phyloP scores from a whole-genome alignment of 106 monocot genomes.

The Acanthochlamys bracteata region DNA sequence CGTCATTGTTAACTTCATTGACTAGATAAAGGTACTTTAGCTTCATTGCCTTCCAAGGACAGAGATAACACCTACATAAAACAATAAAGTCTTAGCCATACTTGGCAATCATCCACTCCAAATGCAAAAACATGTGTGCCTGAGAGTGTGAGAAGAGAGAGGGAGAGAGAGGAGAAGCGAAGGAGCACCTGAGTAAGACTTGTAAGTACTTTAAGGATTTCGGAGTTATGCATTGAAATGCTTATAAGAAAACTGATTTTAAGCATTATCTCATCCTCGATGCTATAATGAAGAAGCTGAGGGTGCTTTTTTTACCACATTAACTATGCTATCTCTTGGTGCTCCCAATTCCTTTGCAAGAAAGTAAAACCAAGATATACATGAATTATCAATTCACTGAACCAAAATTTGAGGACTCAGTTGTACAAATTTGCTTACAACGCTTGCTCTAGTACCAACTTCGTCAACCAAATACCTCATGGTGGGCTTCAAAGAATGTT shows the following conservation, averaged over 20 bases:
- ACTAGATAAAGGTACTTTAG: slow-evolving; percentile 94
- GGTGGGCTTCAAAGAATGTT: slow-evolving; percentile 79
- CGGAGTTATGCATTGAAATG: slow-evolving; percentile 78
- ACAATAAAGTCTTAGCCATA: not conserved
- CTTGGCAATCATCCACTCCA: not conserved
- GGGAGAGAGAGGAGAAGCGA: not conserved
- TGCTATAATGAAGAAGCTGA: slow-evolving; percentile 96
- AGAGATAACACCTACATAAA: slow-evolving; percentile 68
- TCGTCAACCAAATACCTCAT: slow-evolving; percentile 89
- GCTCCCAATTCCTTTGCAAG: slow-evolving; percentile 88
- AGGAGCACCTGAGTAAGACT: slow-evolving; percentile 72
- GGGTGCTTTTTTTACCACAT: slow-evolving; percentile 97
- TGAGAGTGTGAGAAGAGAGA: not conserved
- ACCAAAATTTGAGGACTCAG: slow-evolving; percentile 93
- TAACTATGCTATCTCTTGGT: slow-evolving; percentile 76
- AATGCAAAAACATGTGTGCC: no score
- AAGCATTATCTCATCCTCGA: slow-evolving; percentile 88
- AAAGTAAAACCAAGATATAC: slow-evolving; percentile 63
- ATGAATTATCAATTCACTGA: slow-evolving; percentile 72
- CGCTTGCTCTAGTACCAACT: slow-evolving; percentile 68
- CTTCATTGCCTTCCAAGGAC: slow-evolving; percentile 85
- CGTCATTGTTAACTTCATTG: slow-evolving; percentile 87
- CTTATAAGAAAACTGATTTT: slow-evolving; percentile 95
- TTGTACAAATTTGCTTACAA: slow-evolving; percentile 85
- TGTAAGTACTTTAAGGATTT: slow-evolving; percentile 87